Percentiles rank a stretch among this genome's conserved stretches.
Conservation (phyloP, 768 basidiomycete species). For the Ramaria sp. region DNA sequence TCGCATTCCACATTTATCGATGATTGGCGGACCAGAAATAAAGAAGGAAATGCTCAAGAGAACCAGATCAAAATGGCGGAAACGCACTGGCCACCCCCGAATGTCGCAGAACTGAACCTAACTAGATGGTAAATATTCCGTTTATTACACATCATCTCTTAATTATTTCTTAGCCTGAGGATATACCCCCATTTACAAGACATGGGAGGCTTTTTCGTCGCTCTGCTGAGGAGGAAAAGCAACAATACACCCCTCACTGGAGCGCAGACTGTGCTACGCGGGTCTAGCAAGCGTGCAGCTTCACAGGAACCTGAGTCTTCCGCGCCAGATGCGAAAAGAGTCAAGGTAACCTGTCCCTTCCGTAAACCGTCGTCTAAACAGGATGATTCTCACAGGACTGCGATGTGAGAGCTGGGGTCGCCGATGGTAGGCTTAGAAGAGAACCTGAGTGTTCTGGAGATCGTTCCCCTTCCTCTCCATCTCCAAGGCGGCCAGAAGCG, state of each 20-base stretch:
- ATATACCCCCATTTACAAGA: constrained; percentile 95
- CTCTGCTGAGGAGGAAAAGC: constrained; percentile 52
- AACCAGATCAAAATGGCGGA: constrained; percentile 43
- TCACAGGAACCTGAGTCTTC: constrained; percentile 1
- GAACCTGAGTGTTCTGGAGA: no score
- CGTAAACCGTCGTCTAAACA: not conserved
- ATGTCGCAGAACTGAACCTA: constrained; percentile 49
- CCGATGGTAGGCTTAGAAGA: no score
- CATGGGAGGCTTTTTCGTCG: constrained; percentile 97
- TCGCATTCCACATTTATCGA: constrained; percentile 4
- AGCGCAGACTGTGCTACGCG: not conserved
- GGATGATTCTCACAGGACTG: not conserved
- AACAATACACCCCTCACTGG: not conserved
- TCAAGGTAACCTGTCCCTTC: constrained; percentile 1
- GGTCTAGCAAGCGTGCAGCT: not conserved
- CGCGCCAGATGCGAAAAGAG: constrained; percentile 1
- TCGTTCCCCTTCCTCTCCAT: not conserved
- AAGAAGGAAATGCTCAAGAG: constrained; percentile 2
- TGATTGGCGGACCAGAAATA: not conserved
- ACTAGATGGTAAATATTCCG: constrained; percentile 52
- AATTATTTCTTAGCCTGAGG: constrained; percentile 46
- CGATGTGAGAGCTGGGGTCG: not conserved
- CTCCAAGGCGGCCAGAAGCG: not conserved
- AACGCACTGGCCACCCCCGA: constrained; percentile 72
- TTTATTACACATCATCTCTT: not conserved